Percentiles rank a stretch among this genome's conserved stretches.
phyloP scores from a whole-genome alignment of 1,284 basidiomycete genomes.

The Ceratorhiza oryzae-sativae region DNA sequence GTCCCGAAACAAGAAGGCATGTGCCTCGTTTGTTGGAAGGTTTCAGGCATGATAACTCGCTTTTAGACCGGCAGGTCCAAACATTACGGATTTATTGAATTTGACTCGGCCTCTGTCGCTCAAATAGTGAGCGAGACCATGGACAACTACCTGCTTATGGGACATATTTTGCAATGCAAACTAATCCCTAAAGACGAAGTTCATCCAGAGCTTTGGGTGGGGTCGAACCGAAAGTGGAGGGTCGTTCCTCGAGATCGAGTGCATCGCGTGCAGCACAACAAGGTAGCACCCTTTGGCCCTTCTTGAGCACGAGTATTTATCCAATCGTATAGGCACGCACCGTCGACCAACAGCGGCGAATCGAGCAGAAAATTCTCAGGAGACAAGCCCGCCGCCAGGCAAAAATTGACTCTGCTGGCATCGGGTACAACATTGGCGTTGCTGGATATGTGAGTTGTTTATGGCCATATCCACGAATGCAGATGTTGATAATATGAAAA shows the following conservation, averaged over 20 bases:
- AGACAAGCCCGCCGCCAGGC: conserved; percentile 81
- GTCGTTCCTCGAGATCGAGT: conserved; percentile 77
- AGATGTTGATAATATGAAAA: too few relatives aligned
- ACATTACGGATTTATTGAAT: conserved; percentile 97
- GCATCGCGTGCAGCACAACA: conserved; percentile 78
- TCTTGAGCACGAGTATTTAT: conserved; percentile 1
- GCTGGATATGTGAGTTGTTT: conserved; percentile 67
- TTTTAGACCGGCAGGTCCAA: conserved; percentile 89
- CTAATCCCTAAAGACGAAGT: conserved; percentile 86
- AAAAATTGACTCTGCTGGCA: conserved; percentile 82
- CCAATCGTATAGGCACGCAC: conserved; percentile 69
- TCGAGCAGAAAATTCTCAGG: conserved; percentile 74
- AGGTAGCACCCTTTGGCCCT: conserved; percentile 58
- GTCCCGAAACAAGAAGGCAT: conserved; percentile 91
- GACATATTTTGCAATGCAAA: conserved; percentile 90
- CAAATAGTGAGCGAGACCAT: conserved; percentile 97
- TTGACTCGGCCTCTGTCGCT: conserved; percentile 87
- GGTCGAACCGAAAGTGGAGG: conserved; percentile 93
- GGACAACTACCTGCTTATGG: conserved; percentile 97
- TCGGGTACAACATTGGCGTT: conserved; percentile 84
- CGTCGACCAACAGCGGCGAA: conserved; percentile 70
- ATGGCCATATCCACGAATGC: too few relatives aligned
- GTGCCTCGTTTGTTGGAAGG: conserved; percentile 38
- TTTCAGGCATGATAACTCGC: background rate
- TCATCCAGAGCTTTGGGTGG: conserved; percentile 94